Percentiles rank a stretch among this genome's conserved stretches.
These are phyloP conservation scores for Fusarium sp. DNA, from an alignment of 2,329 filamentous ascomycete species.

Conservation along the genomic window DNA sequence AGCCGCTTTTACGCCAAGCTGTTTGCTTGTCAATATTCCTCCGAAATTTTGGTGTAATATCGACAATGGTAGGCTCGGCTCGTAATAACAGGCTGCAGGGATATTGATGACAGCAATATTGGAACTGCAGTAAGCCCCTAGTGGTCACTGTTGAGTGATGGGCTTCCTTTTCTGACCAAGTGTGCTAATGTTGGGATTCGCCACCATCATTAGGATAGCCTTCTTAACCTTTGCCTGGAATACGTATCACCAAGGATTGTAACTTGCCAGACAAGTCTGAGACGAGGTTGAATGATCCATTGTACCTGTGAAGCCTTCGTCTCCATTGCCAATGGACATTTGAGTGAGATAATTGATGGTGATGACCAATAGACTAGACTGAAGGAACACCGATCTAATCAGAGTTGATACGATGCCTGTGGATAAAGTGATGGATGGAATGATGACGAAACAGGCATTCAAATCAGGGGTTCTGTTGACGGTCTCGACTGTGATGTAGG, in stretches of 20 bases:
- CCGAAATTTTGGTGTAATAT: not conserved
- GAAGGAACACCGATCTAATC: not conserved
- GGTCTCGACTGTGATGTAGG: conserved; percentile 1
- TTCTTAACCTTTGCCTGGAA: conserved; percentile 23
- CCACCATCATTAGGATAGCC: conserved; percentile 39
- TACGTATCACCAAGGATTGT: conserved; percentile 16
- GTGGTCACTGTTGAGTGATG: conserved; percentile 22
- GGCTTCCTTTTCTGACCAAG: conserved; percentile 26
- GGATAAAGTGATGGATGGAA: not conserved
- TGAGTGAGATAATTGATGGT: not conserved
- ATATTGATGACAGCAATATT: conserved; percentile 31
- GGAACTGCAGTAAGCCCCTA: conserved; percentile 23
- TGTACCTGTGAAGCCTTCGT: not conserved
- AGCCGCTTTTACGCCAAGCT: not conserved
- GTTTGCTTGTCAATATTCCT: not conserved
- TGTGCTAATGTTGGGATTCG: conserved; percentile 35
- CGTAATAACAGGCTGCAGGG: conserved; percentile 13
- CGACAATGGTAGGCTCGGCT: not conserved
- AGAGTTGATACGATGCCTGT: not conserved
- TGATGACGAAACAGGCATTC: not conserved
- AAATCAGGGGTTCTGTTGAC: not conserved
- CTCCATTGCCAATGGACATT: not conserved
- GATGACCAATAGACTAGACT: not conserved
- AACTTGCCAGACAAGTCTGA: conserved; percentile 8
- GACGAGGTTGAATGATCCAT: not conserved